These are phyloP conservation scores for Dioszegia aurantiaca DNA, from an alignment of 768 basidiomycete genomes.

Conservation along the genomic window DNA sequence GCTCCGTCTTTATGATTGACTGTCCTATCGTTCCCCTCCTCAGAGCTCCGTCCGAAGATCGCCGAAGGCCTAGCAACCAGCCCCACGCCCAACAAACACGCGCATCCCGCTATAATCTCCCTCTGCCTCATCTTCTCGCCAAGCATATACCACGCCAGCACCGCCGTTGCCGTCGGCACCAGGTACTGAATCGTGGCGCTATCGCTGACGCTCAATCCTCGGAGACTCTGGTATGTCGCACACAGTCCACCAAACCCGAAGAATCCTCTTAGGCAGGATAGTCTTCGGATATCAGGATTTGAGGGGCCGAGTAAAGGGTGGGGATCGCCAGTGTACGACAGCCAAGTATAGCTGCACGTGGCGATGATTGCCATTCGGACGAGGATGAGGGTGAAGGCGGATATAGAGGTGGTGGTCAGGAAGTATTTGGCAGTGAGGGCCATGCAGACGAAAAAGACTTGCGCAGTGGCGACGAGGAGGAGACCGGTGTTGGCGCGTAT, in stretches of 20 bases:
- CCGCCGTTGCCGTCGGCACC: constrained; percentile 63
- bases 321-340: constrained; percentile 56
- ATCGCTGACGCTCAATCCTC: constrained; percentile 62
- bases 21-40: constrained; percentile 15
- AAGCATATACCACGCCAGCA: constrained; percentile 64
- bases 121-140: constrained; percentile 61
- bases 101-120: constrained; percentile 65
- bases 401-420: constrained; percentile 49
- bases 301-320: constrained; percentile 70
- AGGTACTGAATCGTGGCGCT: constrained; percentile 75
- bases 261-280: constrained; percentile 63
- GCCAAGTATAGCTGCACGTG: constrained; percentile 58
- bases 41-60: constrained; percentile 61
- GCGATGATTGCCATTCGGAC: constrained; percentile 65
- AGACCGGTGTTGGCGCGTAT: neutral
- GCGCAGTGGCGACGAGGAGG: constrained; percentile 46
- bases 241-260: constrained; percentile 69
- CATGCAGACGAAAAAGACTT: constrained; percentile 62
- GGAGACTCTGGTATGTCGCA: constrained; percentile 53
- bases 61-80: constrained; percentile 75
- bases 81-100: constrained; percentile 71
- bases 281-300: constrained; percentile 58
- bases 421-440: constrained; percentile 65
- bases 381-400: constrained; percentile 56
- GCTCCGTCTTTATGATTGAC: constrained; percentile 17